These are phyloP conservation scores for Aspergillus campestris DNA, from an alignment of 495 filamentous ascomycete species.

Conservation along the genomic window DNA sequence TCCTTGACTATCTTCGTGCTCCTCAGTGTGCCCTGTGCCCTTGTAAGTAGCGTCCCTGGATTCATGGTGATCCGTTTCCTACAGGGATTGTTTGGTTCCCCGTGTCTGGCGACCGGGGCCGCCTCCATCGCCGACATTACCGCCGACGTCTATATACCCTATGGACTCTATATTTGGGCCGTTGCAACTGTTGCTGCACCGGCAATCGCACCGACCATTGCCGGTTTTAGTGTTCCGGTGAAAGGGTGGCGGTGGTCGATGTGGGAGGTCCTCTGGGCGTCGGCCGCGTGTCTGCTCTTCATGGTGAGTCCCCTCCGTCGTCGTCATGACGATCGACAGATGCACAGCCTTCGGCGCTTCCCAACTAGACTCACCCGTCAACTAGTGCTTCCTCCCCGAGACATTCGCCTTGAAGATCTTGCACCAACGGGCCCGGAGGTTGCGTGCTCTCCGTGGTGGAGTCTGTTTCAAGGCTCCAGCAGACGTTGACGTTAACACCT, in stretches of 20 bases:
- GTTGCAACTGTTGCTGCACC: too few species aligned
- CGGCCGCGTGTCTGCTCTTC: constrained; percentile 35
- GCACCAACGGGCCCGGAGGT: constrained; percentile 26
- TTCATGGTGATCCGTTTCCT: constrained; percentile 40
- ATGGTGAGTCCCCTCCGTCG: too few species aligned
- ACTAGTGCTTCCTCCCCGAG: constrained; percentile 39
- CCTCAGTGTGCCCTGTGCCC: constrained; percentile 23
- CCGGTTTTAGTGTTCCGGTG: constrained; percentile 27
- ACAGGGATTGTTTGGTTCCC: constrained; percentile 40
- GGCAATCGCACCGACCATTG: constrained; percentile 30
- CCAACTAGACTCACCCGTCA: too few species aligned
- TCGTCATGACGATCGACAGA: too few species aligned
- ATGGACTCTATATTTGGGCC: too few species aligned
- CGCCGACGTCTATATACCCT: too few species aligned
- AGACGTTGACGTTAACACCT: constrained; percentile 39
- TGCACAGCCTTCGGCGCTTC: too few species aligned
- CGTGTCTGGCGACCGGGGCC: constrained; percentile 42
- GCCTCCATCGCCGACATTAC: constrained; percentile 50
- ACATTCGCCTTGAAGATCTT: constrained; percentile 44
- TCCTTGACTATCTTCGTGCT: constrained; percentile 38
- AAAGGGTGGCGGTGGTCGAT: constrained; percentile 38
- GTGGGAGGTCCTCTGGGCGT: constrained; percentile 38
- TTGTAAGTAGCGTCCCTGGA: constrained; percentile 24
- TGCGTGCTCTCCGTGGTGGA: constrained; percentile 31
- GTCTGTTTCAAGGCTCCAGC: constrained; percentile 27